Percentiles rank a stretch among this genome's conserved stretches.
Conservation (phyloP, 805 yeast species). For the Lachancea waltii region DNA sequence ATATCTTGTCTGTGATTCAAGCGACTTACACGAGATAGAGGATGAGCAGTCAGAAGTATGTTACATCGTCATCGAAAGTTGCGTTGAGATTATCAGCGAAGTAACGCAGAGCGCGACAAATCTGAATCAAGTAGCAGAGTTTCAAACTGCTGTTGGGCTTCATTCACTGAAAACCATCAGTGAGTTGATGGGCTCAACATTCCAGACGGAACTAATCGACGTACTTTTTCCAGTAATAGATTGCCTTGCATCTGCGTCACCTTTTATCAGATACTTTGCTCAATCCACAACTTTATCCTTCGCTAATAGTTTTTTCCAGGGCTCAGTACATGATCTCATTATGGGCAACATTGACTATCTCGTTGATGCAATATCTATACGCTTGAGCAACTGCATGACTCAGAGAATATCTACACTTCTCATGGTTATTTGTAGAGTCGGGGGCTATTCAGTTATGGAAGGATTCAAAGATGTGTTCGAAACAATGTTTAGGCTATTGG, state of each 20-base stretch:
- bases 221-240: conserved; percentile 67
- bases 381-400: conserved; percentile 61
- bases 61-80: conserved; percentile 32
- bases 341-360: conserved; percentile 71
- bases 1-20: conserved; percentile 10
- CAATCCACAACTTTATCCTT: conserved; percentile 46
- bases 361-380: conserved; percentile 68
- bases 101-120: conserved; percentile 20
- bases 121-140: conserved; percentile 20
- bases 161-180: conserved; percentile 16
- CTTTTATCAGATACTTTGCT: conserved; percentile 44
- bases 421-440: conserved; percentile 58
- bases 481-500: conserved; percentile 70
- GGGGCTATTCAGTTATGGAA: conserved; percentile 58
- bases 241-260: conserved; percentile 52
- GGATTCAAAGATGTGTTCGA: conserved; percentile 69
- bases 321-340: conserved; percentile 52
- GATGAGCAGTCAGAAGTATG: conserved; percentile 26
- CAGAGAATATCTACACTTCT: conserved; percentile 70
- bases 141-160: conserved; percentile 17
- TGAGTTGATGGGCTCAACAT: conserved; percentile 30
- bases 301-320: conserved; percentile 45
- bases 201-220: conserved; percentile 58
- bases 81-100: conserved; percentile 39
- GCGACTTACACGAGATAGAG: conserved; percentile 4